These are phyloP conservation scores for Blakeslea trispora DNA, from an alignment of 371 early-diverging fungal genomes.

Conservation along the genomic window DNA sequence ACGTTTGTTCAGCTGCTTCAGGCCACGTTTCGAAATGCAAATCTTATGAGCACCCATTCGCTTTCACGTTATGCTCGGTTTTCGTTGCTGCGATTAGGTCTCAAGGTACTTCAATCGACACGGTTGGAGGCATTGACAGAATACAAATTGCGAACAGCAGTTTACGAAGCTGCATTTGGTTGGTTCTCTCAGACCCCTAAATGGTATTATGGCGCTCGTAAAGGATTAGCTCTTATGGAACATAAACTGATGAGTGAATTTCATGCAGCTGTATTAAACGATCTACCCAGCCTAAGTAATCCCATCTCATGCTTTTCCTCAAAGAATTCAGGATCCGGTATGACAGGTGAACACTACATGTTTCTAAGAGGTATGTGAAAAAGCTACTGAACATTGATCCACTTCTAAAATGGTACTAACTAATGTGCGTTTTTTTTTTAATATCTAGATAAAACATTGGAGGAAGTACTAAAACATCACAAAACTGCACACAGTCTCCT, in stretches of 20 bases:
- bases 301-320: conserved; percentile 49
- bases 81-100: conserved; percentile 72
- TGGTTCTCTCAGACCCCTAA: conserved; percentile 77
- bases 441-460: conserved; percentile 37
- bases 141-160: conserved; percentile 59
- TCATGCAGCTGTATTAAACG: conserved; percentile 65
- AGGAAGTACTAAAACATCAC: conserved; percentile 28
- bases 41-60: conserved; percentile 69
- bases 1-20: conserved; percentile 76
- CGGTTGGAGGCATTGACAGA: conserved; percentile 70
- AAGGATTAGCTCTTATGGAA: conserved; percentile 63
- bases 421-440: conserved; percentile 10
- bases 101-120: conserved; percentile 73
- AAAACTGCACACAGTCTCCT: conserved; percentile 52
- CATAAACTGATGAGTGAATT: conserved; percentile 71
- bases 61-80: conserved; percentile 81
- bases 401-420: too few relatives aligned
- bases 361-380: conserved; percentile 38
- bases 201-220: conserved; percentile 77
- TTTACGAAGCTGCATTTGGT: conserved; percentile 68
- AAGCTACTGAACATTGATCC: too few relatives aligned
- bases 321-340: conserved; percentile 38
- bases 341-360: conserved; percentile 44
- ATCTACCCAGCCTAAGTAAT: conserved; percentile 58
- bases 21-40: conserved; percentile 67